Percentiles rank a stretch among this genome's conserved stretches.
Conservation (phyloP, 2,329 filamentous ascomycete species). For the Bipolaris sorokiniana region DNA sequence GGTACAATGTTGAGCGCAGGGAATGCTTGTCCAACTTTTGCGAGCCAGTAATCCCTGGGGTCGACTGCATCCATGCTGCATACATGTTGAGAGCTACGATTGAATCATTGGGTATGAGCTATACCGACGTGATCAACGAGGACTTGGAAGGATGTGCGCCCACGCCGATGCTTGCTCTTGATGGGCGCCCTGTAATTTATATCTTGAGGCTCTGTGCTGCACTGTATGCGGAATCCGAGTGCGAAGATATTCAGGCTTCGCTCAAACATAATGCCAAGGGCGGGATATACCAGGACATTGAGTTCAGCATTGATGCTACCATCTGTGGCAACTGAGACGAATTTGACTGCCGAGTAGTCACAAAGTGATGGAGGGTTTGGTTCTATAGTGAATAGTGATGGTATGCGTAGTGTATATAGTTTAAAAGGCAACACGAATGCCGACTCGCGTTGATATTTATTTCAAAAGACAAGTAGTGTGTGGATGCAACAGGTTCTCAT, state of each 20-base stretch:
- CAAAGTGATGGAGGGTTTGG: neutral
- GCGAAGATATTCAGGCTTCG: neutral
- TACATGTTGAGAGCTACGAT: neutral
- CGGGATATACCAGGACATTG: neutral
- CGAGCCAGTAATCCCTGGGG: neutral
- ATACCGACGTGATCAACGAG: neutral
- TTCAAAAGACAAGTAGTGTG: no score
- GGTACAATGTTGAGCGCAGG: neutral
- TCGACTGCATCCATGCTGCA: neutral
- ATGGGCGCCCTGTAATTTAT: neutral
- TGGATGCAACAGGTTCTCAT: no score
- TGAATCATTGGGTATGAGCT: neutral
- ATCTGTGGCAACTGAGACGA: neutral
- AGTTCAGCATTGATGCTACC: neutral
- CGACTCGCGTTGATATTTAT: neutral
- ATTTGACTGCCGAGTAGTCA: neutral
- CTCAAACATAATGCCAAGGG: neutral
- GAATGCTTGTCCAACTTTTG: constrained; percentile 5
- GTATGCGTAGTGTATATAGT: neutral
- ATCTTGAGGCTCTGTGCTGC: neutral
- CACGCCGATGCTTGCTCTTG: neutral
- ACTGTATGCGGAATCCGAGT: neutral
- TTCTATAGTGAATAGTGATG: neutral
- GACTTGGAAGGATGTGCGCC: neutral
- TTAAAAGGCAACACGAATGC: neutral